A percentile compares a stretch with the other conserved stretches of the same genome.
Conservation (phyloP, 1,284 basidiomycete genomes). For the Kalmanozyma brasiliensis region DNA sequence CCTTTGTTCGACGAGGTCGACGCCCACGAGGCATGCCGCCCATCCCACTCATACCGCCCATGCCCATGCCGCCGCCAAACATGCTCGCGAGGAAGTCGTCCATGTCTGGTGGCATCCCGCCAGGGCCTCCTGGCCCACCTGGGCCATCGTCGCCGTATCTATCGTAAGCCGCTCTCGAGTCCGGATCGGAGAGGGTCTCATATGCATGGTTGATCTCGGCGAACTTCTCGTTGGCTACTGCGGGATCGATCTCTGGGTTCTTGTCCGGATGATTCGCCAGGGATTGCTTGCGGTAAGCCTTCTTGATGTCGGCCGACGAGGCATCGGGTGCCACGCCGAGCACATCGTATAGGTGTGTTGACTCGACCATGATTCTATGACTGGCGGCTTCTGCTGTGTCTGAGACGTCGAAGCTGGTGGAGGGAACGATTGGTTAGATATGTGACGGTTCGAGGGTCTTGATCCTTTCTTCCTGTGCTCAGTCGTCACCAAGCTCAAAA, state of each 20-base stretch:
- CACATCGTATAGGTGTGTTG: constrained; percentile 68
- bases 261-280: constrained; percentile 65
- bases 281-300: constrained; percentile 73
- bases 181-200: constrained; percentile 62
- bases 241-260: constrained; percentile 59
- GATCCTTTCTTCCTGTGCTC: no score
- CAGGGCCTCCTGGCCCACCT: constrained; percentile 35
- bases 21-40: constrained; percentile 68
- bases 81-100: constrained; percentile 62
- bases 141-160: constrained; percentile 57
- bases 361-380: constrained; percentile 40
- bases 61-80: constrained; percentile 60
- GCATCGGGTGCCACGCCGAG: constrained; percentile 77
- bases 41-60: constrained; percentile 55
- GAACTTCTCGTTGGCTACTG: constrained; percentile 59
- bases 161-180: constrained; percentile 60
- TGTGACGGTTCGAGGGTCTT: no score
- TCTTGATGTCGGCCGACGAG: constrained; percentile 82
- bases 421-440: no score
- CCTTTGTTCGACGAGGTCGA: constrained; percentile 63
- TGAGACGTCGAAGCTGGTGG: no score
- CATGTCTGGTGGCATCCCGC: constrained; percentile 52
- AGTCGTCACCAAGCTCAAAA: no score
- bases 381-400: no score
- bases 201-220: constrained; percentile 64